Evolutionary conservation across 768 basidiomycete species (phyloP).

Genomic region (Astraeus odoratus): DNA sequence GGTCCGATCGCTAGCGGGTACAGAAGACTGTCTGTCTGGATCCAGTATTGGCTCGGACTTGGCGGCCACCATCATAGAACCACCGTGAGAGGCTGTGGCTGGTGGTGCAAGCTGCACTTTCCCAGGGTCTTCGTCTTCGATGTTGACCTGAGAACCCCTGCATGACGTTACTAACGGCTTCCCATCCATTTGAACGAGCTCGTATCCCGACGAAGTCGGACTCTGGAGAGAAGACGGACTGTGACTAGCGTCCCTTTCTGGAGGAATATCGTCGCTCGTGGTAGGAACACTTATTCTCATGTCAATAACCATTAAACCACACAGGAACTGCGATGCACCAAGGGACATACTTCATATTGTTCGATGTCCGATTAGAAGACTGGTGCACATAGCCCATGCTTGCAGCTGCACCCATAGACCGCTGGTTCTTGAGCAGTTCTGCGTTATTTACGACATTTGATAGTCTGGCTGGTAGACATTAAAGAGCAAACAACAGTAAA

Average conservation of each 20-base stretch:
- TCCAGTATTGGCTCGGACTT: background rate
- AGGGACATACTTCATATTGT: background rate
- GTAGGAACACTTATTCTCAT: background rate
- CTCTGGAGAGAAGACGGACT: background rate
- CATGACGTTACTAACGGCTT: background rate
- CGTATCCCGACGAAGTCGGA: background rate
- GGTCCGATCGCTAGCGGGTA: background rate
- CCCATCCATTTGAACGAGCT: background rate
- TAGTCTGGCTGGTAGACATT: conserved; percentile 12
- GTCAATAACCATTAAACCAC: background rate
- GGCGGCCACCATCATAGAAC: background rate
- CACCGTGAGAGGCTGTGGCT: background rate
- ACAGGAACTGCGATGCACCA: background rate
- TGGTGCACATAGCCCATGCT: background rate
- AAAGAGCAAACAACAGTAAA: background rate
- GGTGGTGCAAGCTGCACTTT: background rate
- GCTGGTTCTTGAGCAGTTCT: background rate
- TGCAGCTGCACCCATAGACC: background rate
- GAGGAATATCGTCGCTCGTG: background rate
- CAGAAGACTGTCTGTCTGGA: background rate
- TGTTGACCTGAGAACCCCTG: background rate
- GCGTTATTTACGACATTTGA: conserved; percentile 12
- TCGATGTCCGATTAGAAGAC: background rate
- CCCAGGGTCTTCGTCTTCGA: background rate
- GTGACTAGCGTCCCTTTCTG: background rate